Base-by-base conservation (phyloP, 2,329 filamentous ascomycete genomes). In the Trichoderma sp. region DNA sequence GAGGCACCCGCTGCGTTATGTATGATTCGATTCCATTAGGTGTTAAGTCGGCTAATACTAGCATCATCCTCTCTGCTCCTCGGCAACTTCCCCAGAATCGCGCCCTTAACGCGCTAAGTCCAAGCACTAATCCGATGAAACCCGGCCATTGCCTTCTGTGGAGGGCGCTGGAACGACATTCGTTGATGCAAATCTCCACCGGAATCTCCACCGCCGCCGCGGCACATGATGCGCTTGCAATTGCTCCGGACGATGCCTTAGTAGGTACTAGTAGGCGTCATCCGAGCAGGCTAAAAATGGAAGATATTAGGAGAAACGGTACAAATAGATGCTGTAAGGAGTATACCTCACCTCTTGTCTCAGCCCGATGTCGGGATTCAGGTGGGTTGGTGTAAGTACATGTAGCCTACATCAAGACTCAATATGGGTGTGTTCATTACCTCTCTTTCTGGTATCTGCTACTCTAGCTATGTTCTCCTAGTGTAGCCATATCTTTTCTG, bases 111-210 rank as follows among this genome's bases (percentile, higher is more conserved):
- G 45, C 64, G 41, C 68, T 63, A 63, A 53, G 18, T 8, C 50
- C 29, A 35, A 62, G 74, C 62, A 50, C 69, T 80, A 80, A 82
- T 81, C 80, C 80, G 80, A 80, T 75, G 79, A 68, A 80, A 81
- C 77, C 80, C 80, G 80, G n/a, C 45, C 45, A 21, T 21, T 31
- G 14, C 41, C 27, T 35, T 56, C 24, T 68, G 35, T 59, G 56
- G 68, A 72, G 59, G 24, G 68, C 63, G 63, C 72, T 45, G 63
- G 63, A 63, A 45, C 41, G 38, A 63, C 35, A 62, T 41, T 18
- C 12, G 7, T 38, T 38, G 35, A 38, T 38, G 35, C 35, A 18
- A n/a, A 71, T 27, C 56, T 50, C 69, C 69, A 45, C 50, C 21
- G 27, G 29, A 33, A 56, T 73, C 69, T 24, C 69, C 69, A 56